Evolutionary conservation across 2,329 filamentous ascomycete species (phyloP), one percentile per base, ranked within the genome.

Genomic region (Fusarium irregulare): DNA sequence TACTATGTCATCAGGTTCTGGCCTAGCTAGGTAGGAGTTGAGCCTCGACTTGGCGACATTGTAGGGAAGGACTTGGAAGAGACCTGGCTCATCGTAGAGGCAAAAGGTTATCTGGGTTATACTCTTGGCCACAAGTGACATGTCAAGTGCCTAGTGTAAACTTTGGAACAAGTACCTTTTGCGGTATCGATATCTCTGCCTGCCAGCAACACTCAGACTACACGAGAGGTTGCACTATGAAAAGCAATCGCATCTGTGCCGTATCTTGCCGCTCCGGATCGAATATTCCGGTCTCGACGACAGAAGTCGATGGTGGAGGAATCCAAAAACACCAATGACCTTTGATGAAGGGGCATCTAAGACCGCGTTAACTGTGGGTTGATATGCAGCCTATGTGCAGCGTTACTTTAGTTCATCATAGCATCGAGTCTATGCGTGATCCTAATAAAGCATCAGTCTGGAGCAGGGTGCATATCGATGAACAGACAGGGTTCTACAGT

Each of bases 41-140:
- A 66, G 55, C 54, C 42, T 66, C 42, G 54, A 60, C 47, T 65
- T 45, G 41, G 37, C 23, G 25, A 18, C 28, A 28, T 23, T 23
- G 12, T 44, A 37, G 37, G 37, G 28, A 13, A 23, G 28, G 14
- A 14, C 6, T 40, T 37, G 25, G 14, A 27, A 34, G 21, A 46
- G 56, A 34, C 32, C 25, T 37, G 18, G 34, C n/a, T 49, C 14
- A 32, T 10, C 18, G 13, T 40, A 12, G 21, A 21, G 41, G 40
- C 23, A 34, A 44, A 42, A 56, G 21, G 28, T 13, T 44, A 46
- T 34, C 20, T 34, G 20, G 25, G 13, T 37, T 56, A 46, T 30
- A 34, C 44, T 32, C 40, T 37, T 23, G 23, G 20, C 27, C 13
- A 6, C 14, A 44, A 64, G 34, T 53, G 40, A 34, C 32, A 42